These are phyloP conservation scores for Alloteropsis angusta DNA, from an alignment of 202 grass and related monocot genomes.

Conservation along the genomic window DNA sequence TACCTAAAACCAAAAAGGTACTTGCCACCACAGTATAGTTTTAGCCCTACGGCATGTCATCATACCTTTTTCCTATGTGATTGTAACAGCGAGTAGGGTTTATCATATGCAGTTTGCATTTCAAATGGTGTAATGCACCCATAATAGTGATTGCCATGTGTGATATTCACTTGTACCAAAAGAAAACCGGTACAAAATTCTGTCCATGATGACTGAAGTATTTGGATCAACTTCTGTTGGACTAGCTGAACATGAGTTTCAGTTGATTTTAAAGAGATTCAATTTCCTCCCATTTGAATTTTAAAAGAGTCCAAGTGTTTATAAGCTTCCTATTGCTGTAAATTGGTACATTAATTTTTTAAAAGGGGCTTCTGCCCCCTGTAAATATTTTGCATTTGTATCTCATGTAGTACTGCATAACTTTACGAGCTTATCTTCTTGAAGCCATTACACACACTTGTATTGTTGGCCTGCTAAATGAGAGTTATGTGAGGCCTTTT, in stretches of 20 bases:
- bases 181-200: neutral
- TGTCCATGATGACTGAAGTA: neutral
- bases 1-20: no score
- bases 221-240: neutral
- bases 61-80: neutral
- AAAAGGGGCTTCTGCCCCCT: neutral
- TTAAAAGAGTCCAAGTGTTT: neutral
- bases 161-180: neutral
- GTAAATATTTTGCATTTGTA: neutral
- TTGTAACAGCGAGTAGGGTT: neutral
- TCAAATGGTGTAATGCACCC: neutral
- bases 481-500: neutral
- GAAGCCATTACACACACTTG: neutral
- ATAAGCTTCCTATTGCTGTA: neutral
- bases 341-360: neutral
- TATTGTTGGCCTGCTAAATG: neutral
- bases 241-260: neutral
- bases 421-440: conserved; percentile 10
- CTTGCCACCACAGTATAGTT: neutral
- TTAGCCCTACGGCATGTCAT: neutral
- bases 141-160: neutral
- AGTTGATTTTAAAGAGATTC: neutral
- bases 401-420: neutral
- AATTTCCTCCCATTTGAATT: neutral
- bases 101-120: neutral